These are phyloP conservation scores for Colletotrichum sp. DNA, from an alignment of 2,329 filamentous ascomycete species.

Conservation along the genomic window DNA sequence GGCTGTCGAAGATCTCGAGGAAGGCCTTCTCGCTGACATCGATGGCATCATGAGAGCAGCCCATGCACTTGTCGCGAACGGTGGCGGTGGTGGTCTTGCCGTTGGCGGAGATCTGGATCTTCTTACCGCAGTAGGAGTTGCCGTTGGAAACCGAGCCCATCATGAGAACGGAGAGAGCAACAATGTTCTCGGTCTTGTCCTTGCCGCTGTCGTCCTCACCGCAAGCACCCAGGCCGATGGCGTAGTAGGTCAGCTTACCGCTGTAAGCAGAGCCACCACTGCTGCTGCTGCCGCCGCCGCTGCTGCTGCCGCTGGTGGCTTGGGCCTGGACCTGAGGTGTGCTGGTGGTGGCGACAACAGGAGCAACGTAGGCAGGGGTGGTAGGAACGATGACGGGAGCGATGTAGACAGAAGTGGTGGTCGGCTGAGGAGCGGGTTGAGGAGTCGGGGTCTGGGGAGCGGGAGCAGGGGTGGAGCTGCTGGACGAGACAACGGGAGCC, in stretches of 20 bases:
- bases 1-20: conserved; percentile 52
- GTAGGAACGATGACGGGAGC: not conserved
- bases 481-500: not conserved
- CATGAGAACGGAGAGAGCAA: conserved; percentile 70
- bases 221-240: conserved; percentile 72
- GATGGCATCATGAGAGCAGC: conserved; percentile 62
- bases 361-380: not conserved
- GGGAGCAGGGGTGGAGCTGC: conserved; percentile 8
- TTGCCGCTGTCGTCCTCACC: conserved; percentile 65
- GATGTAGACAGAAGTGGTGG: conserved; percentile 2
- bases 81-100: conserved; percentile 64
- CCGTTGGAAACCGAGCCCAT: conserved; percentile 70
- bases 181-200: conserved; percentile 62
- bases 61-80: conserved; percentile 79
- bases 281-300: conserved; percentile 27
- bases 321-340: conserved; percentile 10
- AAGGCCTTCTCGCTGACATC: conserved; percentile 67
- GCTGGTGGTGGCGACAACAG: conserved; percentile 5
- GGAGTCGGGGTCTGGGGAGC: conserved; percentile 28
- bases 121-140: conserved; percentile 75
- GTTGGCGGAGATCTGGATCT: conserved; percentile 65
- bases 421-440: conserved; percentile 14
- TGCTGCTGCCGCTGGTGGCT: conserved; percentile 11
- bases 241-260: conserved; percentile 80
- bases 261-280: conserved; percentile 38